Conservation (phyloP, 1,139 yeast species). For the Yamadazyma epiphylla region DNA sequence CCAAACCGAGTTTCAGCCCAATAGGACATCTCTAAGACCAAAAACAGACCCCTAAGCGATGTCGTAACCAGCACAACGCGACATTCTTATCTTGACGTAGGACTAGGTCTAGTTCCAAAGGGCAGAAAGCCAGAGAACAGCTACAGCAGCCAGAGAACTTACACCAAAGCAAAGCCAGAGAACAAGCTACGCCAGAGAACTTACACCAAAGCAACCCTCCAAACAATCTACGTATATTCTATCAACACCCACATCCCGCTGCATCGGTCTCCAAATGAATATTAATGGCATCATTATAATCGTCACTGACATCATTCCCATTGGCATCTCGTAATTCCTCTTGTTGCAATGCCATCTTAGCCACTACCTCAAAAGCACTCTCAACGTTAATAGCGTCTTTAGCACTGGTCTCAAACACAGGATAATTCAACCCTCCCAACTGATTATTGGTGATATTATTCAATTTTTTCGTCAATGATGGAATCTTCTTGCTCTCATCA, state of each 20-base stretch:
- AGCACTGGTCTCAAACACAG: constrained; percentile 92
- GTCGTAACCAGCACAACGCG: too few relatives aligned
- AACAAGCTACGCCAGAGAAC: too few relatives aligned
- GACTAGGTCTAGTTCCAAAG: too few relatives aligned
- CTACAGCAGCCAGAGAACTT: too few relatives aligned
- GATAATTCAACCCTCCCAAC: constrained; percentile 74
- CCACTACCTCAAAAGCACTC: constrained; percentile 93
- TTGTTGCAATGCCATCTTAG: constrained; percentile 88
- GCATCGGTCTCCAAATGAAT: constrained; percentile 85
- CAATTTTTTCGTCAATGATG: constrained; percentile 74
- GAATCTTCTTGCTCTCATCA: constrained; percentile 84
- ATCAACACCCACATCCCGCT: constrained; percentile 76
- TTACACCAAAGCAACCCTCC: too few relatives aligned
- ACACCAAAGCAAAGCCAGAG: too few relatives aligned
- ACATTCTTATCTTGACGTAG: too few relatives aligned
- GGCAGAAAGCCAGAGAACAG: too few relatives aligned
- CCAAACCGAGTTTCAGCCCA: too few relatives aligned
- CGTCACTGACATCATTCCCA: constrained; percentile 67
- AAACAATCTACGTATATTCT: too few relatives aligned
- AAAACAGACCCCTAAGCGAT: too few relatives aligned
- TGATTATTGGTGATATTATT: constrained; percentile 76
- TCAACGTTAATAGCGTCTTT: constrained; percentile 93
- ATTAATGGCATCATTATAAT: constrained; percentile 93
- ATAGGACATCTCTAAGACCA: too few relatives aligned
- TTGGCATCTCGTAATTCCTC: constrained; percentile 87